phyloP scores from a whole-genome alignment of 1,139 yeast species.

The Yamadazyma mexicana region DNA sequence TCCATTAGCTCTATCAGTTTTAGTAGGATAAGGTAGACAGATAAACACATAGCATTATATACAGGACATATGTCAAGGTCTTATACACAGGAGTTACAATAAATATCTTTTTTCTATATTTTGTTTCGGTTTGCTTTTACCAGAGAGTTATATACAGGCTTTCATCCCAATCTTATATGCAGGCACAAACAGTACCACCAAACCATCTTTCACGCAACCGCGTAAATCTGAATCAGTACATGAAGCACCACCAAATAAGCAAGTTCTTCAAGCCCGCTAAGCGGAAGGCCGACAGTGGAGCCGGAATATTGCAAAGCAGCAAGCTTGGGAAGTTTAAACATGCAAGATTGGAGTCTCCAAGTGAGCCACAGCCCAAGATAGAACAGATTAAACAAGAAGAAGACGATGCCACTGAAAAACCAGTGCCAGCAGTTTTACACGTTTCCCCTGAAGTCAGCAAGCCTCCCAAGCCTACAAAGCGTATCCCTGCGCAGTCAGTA shows the following conservation, averaged over 20 bases:
- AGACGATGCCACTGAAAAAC: not conserved
- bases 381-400: not conserved
- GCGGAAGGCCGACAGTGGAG: constrained; percentile 7
- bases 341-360: not conserved
- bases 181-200: too few species aligned
- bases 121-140: too few species aligned
- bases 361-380: not conserved
- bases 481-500: too few species aligned
- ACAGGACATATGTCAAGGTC: too few species aligned
- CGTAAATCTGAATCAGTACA: not conserved
- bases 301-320: not conserved
- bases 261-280: constrained; percentile 21
- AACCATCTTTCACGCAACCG: not conserved
- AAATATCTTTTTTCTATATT: too few species aligned
- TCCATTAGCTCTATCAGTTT: constrained; percentile 27
- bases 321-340: not conserved
- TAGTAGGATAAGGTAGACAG: constrained; percentile 30
- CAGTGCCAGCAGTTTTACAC: not conserved
- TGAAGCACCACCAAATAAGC: constrained; percentile 30
- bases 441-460: not conserved
- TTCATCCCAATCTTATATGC: too few species aligned
- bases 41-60: not conserved
- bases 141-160: too few species aligned
- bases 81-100: too few species aligned
- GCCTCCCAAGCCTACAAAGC: constrained; percentile 1